Base-by-base conservation (phyloP, 306 rosid genomes). In the Hippophae gyantsensis region DNA sequence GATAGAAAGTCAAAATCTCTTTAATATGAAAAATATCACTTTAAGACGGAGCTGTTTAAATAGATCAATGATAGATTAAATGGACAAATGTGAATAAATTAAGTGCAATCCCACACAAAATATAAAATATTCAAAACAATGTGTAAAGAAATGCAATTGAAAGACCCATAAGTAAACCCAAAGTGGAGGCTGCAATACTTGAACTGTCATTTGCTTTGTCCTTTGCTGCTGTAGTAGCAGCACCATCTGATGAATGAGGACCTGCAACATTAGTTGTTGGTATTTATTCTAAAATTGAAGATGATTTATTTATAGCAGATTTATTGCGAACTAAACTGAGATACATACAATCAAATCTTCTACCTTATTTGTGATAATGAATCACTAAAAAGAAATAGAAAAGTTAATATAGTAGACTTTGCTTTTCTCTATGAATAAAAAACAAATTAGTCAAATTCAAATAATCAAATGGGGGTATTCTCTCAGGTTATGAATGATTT, bases 121-220 rank as follows among this genome's bases (percentile, higher is more conserved):
- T 14, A 62, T 14, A 11, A 27, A 61, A 47, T 26, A 53, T 49
- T 69, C 59, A 76, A 54, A 64, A 52, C 7, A 75, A 60, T 42
- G 56, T n/a, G 14, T 72, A 60, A 57, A 65, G 61, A 40, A 60
- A 53, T 44, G 62, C 72, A 26, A 74, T 8, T 25, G 54, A 77
- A 26, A 76, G 38, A 69, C 72, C 65, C 56, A 64, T 8, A 13
- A 63, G 58, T 42, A 70, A 48, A 42, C 67, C 72, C 6, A 60
- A 26, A 26, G 41, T 40, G 43, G 58, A 66, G 38, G 48, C 25
- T 9, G 47, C 52, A 27, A 51, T 32, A 13, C 45, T 58, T 10
- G 76, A 69, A 69, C 46, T 70, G 54, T 69, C 69, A 25, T 10
- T 43, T 1, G 2, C 67, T 14, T 42, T 53, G 40, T 42, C 49